Base-by-base conservation (phyloP, 345 rosid genomes). In the Salix koriyanagi region DNA sequence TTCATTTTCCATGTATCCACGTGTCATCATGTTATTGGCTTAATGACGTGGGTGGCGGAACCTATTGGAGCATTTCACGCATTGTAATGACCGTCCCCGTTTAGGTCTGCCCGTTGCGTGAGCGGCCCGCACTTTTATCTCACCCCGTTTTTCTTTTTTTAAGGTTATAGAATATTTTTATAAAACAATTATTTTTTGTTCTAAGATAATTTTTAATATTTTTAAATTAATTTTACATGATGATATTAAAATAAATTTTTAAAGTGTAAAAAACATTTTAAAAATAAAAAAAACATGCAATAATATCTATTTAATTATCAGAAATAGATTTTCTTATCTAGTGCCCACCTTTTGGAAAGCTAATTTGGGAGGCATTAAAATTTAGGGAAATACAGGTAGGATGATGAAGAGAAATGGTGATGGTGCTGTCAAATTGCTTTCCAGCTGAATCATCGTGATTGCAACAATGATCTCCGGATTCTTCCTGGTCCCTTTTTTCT, bases 91-190 rank as follows among this genome's bases (percentile, higher is more conserved):
- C 73, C 82, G 83, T 39, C 72, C 74, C 11, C 1, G 34, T n/a
- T n/a, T 26, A n/a, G 46, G 60, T 50, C 68, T 73, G 83, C 61
- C 74, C 72, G 82, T 77, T 71, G 86, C 80, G 79, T 81, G 52
- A 62, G 79, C 77, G 75, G 81, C 74, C 74, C 79, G 77, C 13
- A 9, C 11, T 7, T 6, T 37, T 7, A 7, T 37, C 42, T 8
- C 1, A 34, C 36, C 36, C 36, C 36, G 36, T 34, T 34, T 34
- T 4, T 34, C 6, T 34, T 39, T 39, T 7, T 39, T 39, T 7
- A 39, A 2, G 9, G 42, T 8, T 39, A 8, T 39, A 39, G 8
- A 39, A 9, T 39, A 9, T 39, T 39, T 39, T 39, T 39, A 8
- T 39, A 39, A 39, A 39, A 39, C 8, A 39, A 39, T 39, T 7